Evolutionary conservation across 2,329 filamentous ascomycete species (phyloP).

Genomic region (Rhexocercosporidium sp.): DNA sequence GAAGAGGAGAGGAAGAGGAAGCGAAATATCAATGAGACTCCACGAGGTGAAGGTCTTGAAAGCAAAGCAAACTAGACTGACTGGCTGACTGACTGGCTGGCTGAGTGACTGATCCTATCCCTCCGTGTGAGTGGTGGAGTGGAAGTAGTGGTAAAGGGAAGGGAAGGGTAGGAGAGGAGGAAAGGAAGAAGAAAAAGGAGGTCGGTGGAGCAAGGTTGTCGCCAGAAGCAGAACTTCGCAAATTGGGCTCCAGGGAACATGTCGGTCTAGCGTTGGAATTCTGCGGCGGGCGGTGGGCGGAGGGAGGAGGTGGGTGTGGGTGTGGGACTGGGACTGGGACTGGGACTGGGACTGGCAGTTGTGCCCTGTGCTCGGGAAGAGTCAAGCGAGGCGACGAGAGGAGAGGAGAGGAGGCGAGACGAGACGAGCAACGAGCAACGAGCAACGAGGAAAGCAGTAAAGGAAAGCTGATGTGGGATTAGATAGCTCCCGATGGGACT

Average conservation of each 20-base stretch:
- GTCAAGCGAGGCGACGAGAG: not conserved
- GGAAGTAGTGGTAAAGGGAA: too few species aligned
- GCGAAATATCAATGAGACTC: slow-evolving; percentile 12
- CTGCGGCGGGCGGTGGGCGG: not conserved
- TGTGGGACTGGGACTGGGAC: too few species aligned
- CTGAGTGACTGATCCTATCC: not conserved
- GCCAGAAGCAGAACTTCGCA: slow-evolving; percentile 17
- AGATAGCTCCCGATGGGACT: too few species aligned
- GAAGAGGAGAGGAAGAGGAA: slow-evolving; percentile 20
- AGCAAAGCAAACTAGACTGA: not conserved
- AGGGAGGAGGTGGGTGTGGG: not conserved
- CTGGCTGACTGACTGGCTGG: not conserved
- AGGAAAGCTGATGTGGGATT: not conserved
- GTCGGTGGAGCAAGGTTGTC: slow-evolving; percentile 4
- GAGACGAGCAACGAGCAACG: not conserved
- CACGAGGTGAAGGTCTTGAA: slow-evolving; percentile 7
- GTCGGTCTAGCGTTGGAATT: not conserved
- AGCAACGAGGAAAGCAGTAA: not conserved
- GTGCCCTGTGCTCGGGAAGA: not conserved
- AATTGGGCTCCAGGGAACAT: slow-evolving; percentile 22
- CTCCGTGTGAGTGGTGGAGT: slow-evolving; percentile 11
- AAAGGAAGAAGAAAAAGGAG: slow-evolving; percentile 14
- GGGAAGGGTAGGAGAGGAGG: not conserved
- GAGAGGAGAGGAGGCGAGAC: not conserved
- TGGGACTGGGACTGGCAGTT: too few species aligned